Percentiles rank a stretch among this genome's conserved stretches.
Conservation (phyloP, 2,329 filamentous ascomycete species). For the Rhexocercosporidium sp. region DNA sequence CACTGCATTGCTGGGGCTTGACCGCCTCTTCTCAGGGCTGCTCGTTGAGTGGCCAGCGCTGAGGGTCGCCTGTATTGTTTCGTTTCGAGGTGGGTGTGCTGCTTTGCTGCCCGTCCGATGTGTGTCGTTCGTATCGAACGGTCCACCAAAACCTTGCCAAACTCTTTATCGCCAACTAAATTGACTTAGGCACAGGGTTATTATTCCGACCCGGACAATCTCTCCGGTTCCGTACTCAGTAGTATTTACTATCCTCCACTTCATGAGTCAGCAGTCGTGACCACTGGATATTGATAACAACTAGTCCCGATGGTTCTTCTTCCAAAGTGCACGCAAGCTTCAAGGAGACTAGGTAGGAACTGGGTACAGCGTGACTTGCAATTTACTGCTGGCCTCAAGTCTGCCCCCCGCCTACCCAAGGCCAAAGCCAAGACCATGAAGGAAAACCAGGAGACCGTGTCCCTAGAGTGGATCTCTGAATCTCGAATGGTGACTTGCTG, state of each 20-base stretch:
- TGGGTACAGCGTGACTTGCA: conserved; percentile 1
- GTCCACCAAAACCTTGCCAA: not conserved
- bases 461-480: not conserved
- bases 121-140: not conserved
- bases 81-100: not conserved
- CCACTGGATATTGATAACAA: no score
- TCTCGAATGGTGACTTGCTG: conserved; percentile 1
- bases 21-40: conserved; percentile 9
- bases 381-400: not conserved
- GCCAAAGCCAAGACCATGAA: not conserved
- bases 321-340: not conserved
- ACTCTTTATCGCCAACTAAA: not conserved
- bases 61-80: not conserved
- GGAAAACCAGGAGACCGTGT: not conserved
- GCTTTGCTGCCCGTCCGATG: not conserved
- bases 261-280: no score
- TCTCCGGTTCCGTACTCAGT: not conserved
- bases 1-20: conserved; percentile 8
- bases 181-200: not conserved
- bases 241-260: not conserved
- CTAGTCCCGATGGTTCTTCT: not conserved
- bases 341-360: not conserved
- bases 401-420: no score
- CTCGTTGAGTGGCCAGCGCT: not conserved
- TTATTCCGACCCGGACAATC: not conserved